Evolutionary conservation across 306 rosid genomes (phyloP), one percentile per base, ranked within the genome.

Genomic region (Glycine latifolia): DNA sequence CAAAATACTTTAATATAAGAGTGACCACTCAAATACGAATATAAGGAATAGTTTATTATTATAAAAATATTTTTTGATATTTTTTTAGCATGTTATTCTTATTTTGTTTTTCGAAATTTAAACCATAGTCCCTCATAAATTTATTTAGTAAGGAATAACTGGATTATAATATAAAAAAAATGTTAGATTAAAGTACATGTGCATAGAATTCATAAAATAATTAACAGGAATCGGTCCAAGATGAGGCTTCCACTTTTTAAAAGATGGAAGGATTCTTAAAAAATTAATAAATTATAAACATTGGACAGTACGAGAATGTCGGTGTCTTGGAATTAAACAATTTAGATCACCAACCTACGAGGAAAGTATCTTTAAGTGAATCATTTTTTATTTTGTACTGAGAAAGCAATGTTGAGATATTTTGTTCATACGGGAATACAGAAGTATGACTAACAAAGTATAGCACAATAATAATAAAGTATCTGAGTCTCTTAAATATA

Each of bases 241-340:
- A 63, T 11, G 12, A 63, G 35, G 47, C 53, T 69, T 69, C 52
- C 73, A 72, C 73, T 35, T 11, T 50, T 35, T 10, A 39, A 62
- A 50, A 26, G 14, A 71, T 4, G 8, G 5, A 48, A 58, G 39
- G 37, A 39, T 12, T 65, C 20, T 67, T n/a, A n/a, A 43, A 63
- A 35, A 33, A 12, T 9, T 37, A 17, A 44, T 41, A 31, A 71
- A 63, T 37, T 46, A 44, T 41, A 31, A 71, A 63, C 44, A 49
- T 52, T 17, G 12, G 4, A 67, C 43, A 16, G 79, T 49, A 80
- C 79, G 58, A 80, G 73, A 72, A 72, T 72, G 79, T 61, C 84
- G 71, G 83, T 58, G 0, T 15, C 84, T 12, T 41, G 58, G n/a
- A 46, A 50, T 47, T 70, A 71, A 79, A 79, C 20, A 69, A 79